A percentile compares a stretch with the other conserved stretches of the same genome.
These are phyloP conservation scores for Cornus florida DNA, from an alignment of 148 eudicot genomes.

Conservation along the genomic window DNA sequence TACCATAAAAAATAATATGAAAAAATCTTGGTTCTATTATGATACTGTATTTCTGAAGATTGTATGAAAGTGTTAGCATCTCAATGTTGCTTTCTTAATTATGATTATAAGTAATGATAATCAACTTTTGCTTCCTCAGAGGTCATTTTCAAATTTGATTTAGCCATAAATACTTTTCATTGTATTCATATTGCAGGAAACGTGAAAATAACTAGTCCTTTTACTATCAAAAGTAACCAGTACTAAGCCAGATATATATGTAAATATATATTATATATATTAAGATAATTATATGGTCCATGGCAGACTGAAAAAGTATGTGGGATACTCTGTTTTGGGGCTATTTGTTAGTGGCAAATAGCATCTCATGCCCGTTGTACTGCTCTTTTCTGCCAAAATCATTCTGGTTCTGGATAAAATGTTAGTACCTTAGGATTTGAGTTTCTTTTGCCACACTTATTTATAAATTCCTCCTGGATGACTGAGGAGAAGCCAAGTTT, in stretches of 20 bases:
- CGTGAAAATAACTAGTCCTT: neutral
- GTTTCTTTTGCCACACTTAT: no score
- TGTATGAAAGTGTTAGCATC: no score
- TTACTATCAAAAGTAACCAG: neutral
- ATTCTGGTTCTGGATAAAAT: neutral
- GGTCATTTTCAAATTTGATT: neutral
- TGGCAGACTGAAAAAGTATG: neutral
- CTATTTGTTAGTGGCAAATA: neutral
- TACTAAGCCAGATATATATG: neutral
- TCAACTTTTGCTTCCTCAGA: neutral
- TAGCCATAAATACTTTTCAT: neutral
- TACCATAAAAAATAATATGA: neutral
- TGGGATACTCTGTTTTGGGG: constrained; percentile 9
- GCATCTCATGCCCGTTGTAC: neutral
- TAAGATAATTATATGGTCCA: neutral
- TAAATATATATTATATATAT: no score
- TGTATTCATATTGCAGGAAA: neutral
- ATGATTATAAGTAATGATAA: neutral
- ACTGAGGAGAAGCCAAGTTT: no score
- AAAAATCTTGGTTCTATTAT: neutral
- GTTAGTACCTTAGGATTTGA: no score
- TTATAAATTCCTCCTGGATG: no score
- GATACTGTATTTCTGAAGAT: neutral
- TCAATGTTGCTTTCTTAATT: neutral
- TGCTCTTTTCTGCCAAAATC: neutral